Conservation (phyloP, 129 eudicot species). For the Flaveria bidentis region DNA sequence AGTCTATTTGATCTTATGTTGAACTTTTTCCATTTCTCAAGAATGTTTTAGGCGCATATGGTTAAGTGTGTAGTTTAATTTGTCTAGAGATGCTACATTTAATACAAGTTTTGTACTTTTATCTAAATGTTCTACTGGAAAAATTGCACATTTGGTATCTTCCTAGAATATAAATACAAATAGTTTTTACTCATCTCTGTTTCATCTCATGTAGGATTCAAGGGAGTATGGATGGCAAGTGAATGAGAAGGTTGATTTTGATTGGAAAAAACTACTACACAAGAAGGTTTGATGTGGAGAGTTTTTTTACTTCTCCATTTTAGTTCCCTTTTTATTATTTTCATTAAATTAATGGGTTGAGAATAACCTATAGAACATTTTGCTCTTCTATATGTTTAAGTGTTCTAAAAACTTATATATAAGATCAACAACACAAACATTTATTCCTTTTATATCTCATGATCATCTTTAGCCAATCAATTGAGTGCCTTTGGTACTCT, state of each 20-base stretch:
- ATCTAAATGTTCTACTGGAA: conserved; percentile 6
- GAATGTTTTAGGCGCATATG: conserved; percentile 9
- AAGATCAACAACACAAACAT: not conserved
- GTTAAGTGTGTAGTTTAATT: conserved; percentile 8
- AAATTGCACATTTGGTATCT: not conserved
- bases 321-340: not conserved
- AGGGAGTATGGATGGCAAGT: conserved; percentile 90
- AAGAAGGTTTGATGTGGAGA: conserved; percentile 59
- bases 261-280: conserved; percentile 91
- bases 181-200: not conserved
- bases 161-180: not conserved
- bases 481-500: not conserved
- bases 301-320: not conserved
- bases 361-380: not conserved
- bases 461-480: not conserved
- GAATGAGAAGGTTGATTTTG: conserved; percentile 87
- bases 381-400: not conserved
- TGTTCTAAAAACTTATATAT: not conserved
- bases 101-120: not conserved
- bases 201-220: conserved; percentile 63
- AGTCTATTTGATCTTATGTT: not conserved
- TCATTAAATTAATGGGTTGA: not conserved
- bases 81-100: not conserved
- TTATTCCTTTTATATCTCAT: not conserved
- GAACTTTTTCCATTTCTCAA: conserved; percentile 7